phyloP scores from a whole-genome alignment of 805 yeast species.

The Saturnispora sanitii region DNA sequence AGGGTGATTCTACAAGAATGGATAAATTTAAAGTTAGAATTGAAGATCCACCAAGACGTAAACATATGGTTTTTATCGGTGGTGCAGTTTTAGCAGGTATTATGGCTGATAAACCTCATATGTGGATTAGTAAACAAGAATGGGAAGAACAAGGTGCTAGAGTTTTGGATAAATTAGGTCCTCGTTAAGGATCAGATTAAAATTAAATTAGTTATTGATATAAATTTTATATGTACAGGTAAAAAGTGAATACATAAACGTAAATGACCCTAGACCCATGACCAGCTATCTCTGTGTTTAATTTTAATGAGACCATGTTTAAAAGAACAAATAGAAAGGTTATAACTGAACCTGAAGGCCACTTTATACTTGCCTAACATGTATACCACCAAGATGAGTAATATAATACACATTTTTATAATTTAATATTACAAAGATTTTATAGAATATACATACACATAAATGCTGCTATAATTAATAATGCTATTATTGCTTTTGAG shows the following conservation, averaged over 20 bases:
- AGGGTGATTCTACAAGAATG: conserved; percentile 77
- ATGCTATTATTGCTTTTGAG: neutral
- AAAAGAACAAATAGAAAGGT: too few relatives aligned
- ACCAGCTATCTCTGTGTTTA: too few relatives aligned
- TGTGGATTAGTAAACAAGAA: conserved; percentile 95
- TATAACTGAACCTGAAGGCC: too few relatives aligned
- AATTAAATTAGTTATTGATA: neutral
- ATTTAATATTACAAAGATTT: too few relatives aligned
- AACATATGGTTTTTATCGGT: conserved; percentile 97
- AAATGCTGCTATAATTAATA: neutral
- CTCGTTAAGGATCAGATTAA: conserved; percentile 43
- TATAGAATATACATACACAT: too few relatives aligned
- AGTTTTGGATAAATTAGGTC: conserved; percentile 80
- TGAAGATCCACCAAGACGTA: conserved; percentile 98
- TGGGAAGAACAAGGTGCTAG: conserved; percentile 97
- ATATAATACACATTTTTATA: too few relatives aligned
- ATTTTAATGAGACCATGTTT: too few relatives aligned
- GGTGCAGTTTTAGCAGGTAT: conserved; percentile 97
- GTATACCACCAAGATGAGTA: too few relatives aligned
- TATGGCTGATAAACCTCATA: conserved; percentile 96
- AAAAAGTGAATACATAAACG: too few relatives aligned
- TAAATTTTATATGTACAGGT: too few relatives aligned
- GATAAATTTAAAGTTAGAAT: conserved; percentile 91
- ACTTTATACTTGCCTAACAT: too few relatives aligned
- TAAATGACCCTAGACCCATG: too few relatives aligned